Base-by-base conservation (phyloP, 1,139 yeast genomes). In the Lodderomyces elongisporus region DNA sequence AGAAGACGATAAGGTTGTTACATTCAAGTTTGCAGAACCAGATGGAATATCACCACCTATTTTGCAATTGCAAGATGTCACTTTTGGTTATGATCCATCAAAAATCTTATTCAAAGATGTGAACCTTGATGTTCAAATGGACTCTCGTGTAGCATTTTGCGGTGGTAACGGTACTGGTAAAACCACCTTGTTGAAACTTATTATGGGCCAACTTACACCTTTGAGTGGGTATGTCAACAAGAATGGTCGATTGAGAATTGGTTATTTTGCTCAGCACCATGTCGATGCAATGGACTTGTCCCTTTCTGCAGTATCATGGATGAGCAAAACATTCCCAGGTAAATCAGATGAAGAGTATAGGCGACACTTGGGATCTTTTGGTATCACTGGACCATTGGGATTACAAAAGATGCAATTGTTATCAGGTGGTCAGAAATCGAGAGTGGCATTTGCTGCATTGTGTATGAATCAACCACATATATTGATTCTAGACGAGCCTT, bases 141-240 rank as follows among this genome's bases (percentile, higher is more conserved):
- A 88, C 49, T 88, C 96, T 3, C 77, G 98, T 60, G 84, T 91
- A 47, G 98, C 97, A 1, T 71, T 91, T 45, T 95, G 91, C 38
- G 99, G 99, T 73, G 97, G 96, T 45, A 91, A 91, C 58, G 99
- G 99, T 67, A 87, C 96, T 52, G 98, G 98, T 83, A 91, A 91
- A 61, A 89, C 98, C 9, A 91, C 98, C 2, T 66, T 91, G 44
- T 71, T 91, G 52, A 91, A 89, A 57, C 67, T 91, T 35, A 67
- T 91, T 47, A 80, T 89, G 75, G 96, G 85, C 42, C 76, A 71
- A 46, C 62, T 84, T 36, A 61, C 67, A 15, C 97, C 98, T 3
- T 50, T 77, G 28, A 66, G 63, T 8, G 99, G 99, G 38, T 68
- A 72, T 39, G 83, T 89, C 13, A 72, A 85, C 20, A 75, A 79